Evolutionary conservation across 352 stramenopile species (phyloP), one percentile per base, ranked within the genome.

Genomic region (Phytophthora citricola): DNA sequence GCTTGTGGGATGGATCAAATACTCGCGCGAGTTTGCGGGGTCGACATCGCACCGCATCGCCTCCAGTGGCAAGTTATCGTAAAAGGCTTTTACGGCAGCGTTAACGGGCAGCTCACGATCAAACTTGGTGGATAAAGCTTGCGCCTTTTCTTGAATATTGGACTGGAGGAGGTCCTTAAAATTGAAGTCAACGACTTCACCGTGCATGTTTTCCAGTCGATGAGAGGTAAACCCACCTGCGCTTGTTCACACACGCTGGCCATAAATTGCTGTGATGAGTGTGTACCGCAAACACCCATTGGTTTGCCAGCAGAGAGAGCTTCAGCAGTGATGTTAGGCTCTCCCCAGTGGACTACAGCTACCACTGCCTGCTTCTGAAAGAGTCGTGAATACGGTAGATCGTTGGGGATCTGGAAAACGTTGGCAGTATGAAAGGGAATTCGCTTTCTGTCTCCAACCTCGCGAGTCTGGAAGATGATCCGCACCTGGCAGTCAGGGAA

Each of bases 221-320:
- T 83, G 9, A 90, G 72, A 46, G 73, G 69, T n/a, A 90, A 65
- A 34, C 89, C 91, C 2, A 94, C 87, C 10, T 83, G 81, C 6
- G 75, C 73, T 32, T 83, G 73, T 38, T 84, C 65, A 4, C 90
- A 83, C 34, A 91, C 83, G 27, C 85, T 72, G 12, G 86, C 87
- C 72, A 87, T 93, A 65, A 97, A 96, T 27, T 77, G 80, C 55
- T 98, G 92, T 63, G 94, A 85, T 8, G 83, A 85, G 69, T 97
- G 95, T 44, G 91, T 94, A 2, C 91, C 91, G 48, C 86, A 93
- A 32, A 97, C 76, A 53, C 93, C 81, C 6, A 87, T 93, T 10
- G 92, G 91, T 34, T 96, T 88, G 3, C 88, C 88, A 41, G 83
- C 76, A 8, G 85, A 65, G 3, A 98, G 71, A 11, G 84, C 90